Evolutionary conservation across 2,329 filamentous ascomycete genomes (phyloP).

Genomic region (Aspergillus flavus): DNA sequence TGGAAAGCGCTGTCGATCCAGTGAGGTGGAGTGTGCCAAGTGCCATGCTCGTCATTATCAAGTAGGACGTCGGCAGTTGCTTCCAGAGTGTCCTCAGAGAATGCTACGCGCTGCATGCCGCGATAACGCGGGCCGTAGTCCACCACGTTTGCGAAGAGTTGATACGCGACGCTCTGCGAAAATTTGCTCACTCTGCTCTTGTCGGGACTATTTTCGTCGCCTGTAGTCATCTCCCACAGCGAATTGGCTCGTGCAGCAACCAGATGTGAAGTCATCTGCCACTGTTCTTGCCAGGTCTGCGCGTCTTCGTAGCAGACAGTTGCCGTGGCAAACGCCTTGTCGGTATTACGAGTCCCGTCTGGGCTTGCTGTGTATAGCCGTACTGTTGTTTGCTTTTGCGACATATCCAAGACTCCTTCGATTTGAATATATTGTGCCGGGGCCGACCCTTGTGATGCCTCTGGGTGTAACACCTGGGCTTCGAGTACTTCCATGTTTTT

Average conservation of each 20-base stretch:
- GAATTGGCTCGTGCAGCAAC: constrained; percentile 16
- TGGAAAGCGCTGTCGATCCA: constrained; percentile 44
- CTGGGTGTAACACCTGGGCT: constrained; percentile 50
- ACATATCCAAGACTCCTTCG: constrained; percentile 3
- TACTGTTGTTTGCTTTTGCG: no score
- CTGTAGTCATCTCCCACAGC: no score
- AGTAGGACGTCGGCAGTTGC: constrained; percentile 34
- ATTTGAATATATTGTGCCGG: constrained; percentile 33
- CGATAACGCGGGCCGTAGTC: constrained; percentile 33
- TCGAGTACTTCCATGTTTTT: constrained; percentile 38
- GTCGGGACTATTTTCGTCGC: no score
- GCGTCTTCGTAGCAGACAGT: no score
- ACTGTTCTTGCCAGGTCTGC: no score
- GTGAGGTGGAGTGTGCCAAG: constrained; percentile 37
- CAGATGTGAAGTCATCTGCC: constrained; percentile 16
- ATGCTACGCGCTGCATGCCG: constrained; percentile 33
- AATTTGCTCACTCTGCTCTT: constrained; percentile 29
- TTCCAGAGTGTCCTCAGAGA: constrained; percentile 29
- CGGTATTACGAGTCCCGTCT: no score
- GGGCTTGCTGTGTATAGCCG: no score
- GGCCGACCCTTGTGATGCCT: constrained; percentile 38
- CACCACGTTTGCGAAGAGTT: constrained; percentile 33
- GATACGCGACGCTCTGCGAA: constrained; percentile 38
- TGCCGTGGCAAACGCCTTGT: no score
- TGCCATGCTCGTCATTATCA: constrained; percentile 23